Percentiles rank a stretch among this genome's conserved stretches.
Conservation (phyloP, 1,284 basidiomycete species). For the Cystobasidiaceae sp. region DNA sequence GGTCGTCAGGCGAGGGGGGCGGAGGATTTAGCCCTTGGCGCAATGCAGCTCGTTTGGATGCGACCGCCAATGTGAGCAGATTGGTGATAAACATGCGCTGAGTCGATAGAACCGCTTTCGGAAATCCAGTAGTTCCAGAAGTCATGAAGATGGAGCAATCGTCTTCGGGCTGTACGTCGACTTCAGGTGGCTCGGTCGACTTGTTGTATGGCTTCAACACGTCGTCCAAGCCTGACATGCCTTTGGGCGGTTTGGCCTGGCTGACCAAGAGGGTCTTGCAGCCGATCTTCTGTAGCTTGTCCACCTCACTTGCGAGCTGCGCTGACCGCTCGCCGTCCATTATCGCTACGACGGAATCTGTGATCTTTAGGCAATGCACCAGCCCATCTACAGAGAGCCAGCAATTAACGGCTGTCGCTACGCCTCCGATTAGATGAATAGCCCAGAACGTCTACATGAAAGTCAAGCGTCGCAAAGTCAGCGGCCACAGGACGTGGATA, state of each 20-base stretch:
- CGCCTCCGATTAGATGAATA: slow-evolving; percentile 45
- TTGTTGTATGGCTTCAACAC: slow-evolving; percentile 29
- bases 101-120: slow-evolving; percentile 58
- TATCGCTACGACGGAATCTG: slow-evolving; percentile 55
- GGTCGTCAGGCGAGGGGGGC: slow-evolving; percentile 43
- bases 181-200: slow-evolving; percentile 18
- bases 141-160: slow-evolving; percentile 51
- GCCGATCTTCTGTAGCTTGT: not conserved
- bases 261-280: slow-evolving; percentile 29
- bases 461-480: not conserved
- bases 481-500: slow-evolving; percentile 47
- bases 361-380: slow-evolving; percentile 54
- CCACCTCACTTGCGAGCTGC: slow-evolving; percentile 31
- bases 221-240: slow-evolving; percentile 3
- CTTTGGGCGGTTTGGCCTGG: not conserved
- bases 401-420: slow-evolving; percentile 52
- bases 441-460: slow-evolving; percentile 56
- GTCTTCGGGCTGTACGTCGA: slow-evolving; percentile 52
- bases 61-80: slow-evolving; percentile 50
- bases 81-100: slow-evolving; percentile 57
- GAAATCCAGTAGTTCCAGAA: slow-evolving; percentile 54
- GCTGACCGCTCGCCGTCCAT: slow-evolving; percentile 54
- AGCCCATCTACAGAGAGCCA: slow-evolving; percentile 49
- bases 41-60: slow-evolving; percentile 48
- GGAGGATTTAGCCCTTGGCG: slow-evolving; percentile 50